These are phyloP conservation scores for Tolypocladium ovalisporum DNA, from an alignment of 2,329 filamentous ascomycete species.

Conservation along the genomic window DNA sequence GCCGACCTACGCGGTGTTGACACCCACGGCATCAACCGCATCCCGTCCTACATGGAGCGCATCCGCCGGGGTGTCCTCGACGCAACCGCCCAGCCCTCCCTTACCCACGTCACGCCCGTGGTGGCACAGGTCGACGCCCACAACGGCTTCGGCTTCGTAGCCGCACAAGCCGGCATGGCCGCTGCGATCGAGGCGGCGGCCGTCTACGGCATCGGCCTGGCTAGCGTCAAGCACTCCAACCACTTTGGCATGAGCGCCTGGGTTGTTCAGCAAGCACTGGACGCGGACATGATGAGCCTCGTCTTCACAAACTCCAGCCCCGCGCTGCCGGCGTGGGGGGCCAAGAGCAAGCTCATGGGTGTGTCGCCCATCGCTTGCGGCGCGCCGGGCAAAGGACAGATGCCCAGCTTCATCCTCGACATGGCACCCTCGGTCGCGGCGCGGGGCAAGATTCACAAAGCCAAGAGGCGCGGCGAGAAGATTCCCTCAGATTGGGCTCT, in stretches of 20 bases:
- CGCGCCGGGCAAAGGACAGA: constrained; percentile 49
- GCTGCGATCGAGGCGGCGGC: constrained; percentile 56
- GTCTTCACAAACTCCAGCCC: constrained; percentile 65
- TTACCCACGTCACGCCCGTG: constrained; percentile 56
- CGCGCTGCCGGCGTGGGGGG: constrained; percentile 62
- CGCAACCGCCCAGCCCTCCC: constrained; percentile 42
- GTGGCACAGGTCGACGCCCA: constrained; percentile 57
- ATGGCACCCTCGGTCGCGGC: constrained; percentile 63
- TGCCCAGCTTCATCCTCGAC: constrained; percentile 55
- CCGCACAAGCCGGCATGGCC: constrained; percentile 54
- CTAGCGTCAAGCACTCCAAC: constrained; percentile 64
- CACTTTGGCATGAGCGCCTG: constrained; percentile 80
- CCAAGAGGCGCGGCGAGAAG: constrained; percentile 52
- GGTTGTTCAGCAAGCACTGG: constrained; percentile 67
- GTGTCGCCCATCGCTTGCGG: constrained; percentile 68
- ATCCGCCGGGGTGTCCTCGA: constrained; percentile 60
- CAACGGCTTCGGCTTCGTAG: constrained; percentile 68
- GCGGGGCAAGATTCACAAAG: constrained; percentile 64
- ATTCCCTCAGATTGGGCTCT: constrained; percentile 68
- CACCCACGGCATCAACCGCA: constrained; percentile 65
- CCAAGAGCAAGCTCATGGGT: constrained; percentile 57
- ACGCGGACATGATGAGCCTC: constrained; percentile 58
- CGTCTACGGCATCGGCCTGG: constrained; percentile 62
- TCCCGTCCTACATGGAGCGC: constrained; percentile 67
- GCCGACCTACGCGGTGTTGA: constrained; percentile 73